Evolutionary conservation across 1,284 basidiomycete species (phyloP), one percentile per base, ranked within the genome.

Genomic region (Moesziomyces globuligerus): DNA sequence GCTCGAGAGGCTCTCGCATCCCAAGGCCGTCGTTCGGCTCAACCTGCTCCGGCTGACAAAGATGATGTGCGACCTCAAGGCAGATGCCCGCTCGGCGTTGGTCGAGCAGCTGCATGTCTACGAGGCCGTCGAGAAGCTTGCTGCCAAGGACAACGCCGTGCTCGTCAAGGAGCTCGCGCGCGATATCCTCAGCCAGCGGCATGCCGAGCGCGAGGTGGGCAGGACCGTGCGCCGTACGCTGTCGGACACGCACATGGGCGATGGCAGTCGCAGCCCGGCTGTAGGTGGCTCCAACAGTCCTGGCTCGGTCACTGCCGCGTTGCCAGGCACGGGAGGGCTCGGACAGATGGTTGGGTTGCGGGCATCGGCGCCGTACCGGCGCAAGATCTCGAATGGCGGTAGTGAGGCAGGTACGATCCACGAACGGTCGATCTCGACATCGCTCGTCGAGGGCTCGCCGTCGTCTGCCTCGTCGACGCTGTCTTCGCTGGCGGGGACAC

Each of bases 21-120:
- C 88, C 81, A 91, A 93, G 75, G 90, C 94, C 0, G 90, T 96
- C 44, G 91, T 94, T 21, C 89, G 93, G 48, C 87, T 97, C 48
- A 95, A 93, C 81, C 85, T 98, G 32, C 86, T 98, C 42, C 89
- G 92, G 57, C 89, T 98, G 59, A 86, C 94, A 34, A 89, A 90
- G 64, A 87, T 90, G 1, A 89, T 94, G 1, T 94, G 91, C 83
- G 95, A 98, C 71, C 88, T 90, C 6, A 43, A 44, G 11, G 91
- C 93, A 72, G 92, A 92, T 0, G 55, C 59, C 13, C 41, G 58
- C 25, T 59, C 62, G 18, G 39, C 68, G 40, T 45, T 76, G 32
- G 65, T 77, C 20, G 62, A 72, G 20, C 67, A 73, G 52, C 70
- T 65, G 54, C 62, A 70, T 13, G 62, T 79, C n/a, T 65, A 69